Conservation (phyloP, 2,329 filamentous ascomycete genomes). For the Penicillium sp. region DNA sequence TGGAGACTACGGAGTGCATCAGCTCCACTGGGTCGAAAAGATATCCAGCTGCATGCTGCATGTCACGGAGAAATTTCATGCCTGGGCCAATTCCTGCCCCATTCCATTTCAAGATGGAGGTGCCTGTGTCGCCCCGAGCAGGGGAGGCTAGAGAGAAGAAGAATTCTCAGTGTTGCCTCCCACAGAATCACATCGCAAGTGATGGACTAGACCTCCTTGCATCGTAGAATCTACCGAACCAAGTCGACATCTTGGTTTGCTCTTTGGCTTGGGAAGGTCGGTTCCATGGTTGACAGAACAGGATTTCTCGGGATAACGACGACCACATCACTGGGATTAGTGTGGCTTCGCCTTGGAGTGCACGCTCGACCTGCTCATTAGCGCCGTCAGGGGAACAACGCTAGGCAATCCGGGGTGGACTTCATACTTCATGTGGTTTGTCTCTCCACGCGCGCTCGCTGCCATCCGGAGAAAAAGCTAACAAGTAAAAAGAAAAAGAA, state of each 20-base stretch:
- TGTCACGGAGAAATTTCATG: slow-evolving; percentile 20
- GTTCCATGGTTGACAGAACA: slow-evolving; percentile 2
- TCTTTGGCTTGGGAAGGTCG: neutral
- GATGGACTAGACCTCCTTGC: slow-evolving; percentile 1
- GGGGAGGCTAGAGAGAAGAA: neutral
- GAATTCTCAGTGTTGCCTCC: slow-evolving; percentile 4
- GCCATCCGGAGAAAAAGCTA: too few relatives aligned
- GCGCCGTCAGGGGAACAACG: too few relatives aligned
- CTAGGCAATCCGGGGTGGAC: too few relatives aligned
- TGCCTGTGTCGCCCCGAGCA: slow-evolving; percentile 1
- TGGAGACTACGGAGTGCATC: slow-evolving; percentile 22
- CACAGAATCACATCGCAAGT: neutral
- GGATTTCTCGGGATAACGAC: too few relatives aligned
- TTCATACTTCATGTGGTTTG: too few relatives aligned
- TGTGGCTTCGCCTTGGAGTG: too few relatives aligned
- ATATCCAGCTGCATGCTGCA: slow-evolving; percentile 20
- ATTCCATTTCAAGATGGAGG: slow-evolving; percentile 1
- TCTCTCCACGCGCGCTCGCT: too few relatives aligned
- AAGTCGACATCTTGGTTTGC: neutral
- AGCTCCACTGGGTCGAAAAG: slow-evolving; percentile 11
- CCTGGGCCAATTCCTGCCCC: slow-evolving; percentile 3
- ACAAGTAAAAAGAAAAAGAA: too few relatives aligned
- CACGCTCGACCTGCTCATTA: too few relatives aligned
- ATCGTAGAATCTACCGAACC: neutral
- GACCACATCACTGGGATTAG: too few relatives aligned